Evolutionary conservation across 345 rosid species (phyloP).

Genomic region (Nasturtium officinale): DNA sequence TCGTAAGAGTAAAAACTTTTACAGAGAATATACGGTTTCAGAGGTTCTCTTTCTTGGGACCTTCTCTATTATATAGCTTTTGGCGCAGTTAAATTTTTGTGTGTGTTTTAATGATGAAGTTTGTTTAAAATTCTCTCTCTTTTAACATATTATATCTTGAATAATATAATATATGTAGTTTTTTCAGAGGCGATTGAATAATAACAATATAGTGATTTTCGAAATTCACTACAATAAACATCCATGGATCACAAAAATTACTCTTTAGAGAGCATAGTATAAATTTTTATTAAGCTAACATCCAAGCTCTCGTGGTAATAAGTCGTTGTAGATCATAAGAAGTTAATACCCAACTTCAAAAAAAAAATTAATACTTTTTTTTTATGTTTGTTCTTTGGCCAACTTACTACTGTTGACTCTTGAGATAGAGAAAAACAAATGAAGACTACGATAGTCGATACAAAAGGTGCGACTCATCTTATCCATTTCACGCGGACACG

Average conservation of each 20-base stretch:
- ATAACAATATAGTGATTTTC: neutral
- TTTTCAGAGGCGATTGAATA: neutral
- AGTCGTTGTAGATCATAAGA: neutral
- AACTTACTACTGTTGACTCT: slow-evolving; percentile 9
- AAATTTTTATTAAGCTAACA: neutral
- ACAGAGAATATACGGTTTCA: slow-evolving; percentile 70
- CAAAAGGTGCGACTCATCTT: slow-evolving; percentile 32
- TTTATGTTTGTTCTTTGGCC: no score
- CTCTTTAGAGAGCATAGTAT: neutral
- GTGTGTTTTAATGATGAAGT: neutral
- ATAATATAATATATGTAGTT: neutral
- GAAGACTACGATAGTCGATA: slow-evolving; percentile 31
- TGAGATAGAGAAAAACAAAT: slow-evolving; percentile 5
- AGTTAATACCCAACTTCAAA: no score
- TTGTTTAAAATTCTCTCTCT: neutral
- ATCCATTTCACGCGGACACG: slow-evolving; percentile 45
- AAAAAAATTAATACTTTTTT: no score
- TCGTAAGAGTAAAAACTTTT: slow-evolving; percentile 61
- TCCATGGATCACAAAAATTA: neutral
- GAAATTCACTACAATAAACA: neutral
- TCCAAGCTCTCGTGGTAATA: neutral
- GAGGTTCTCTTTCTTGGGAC: slow-evolving; percentile 45
- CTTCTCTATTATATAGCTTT: slow-evolving; percentile 37
- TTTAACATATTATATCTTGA: neutral
- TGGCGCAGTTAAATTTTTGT: slow-evolving; percentile 22